A percentile compares a stretch with the other conserved stretches of the same genome.
These are phyloP conservation scores for Torulaspora indica DNA, from an alignment of 805 yeast genomes.

Conservation along the genomic window DNA sequence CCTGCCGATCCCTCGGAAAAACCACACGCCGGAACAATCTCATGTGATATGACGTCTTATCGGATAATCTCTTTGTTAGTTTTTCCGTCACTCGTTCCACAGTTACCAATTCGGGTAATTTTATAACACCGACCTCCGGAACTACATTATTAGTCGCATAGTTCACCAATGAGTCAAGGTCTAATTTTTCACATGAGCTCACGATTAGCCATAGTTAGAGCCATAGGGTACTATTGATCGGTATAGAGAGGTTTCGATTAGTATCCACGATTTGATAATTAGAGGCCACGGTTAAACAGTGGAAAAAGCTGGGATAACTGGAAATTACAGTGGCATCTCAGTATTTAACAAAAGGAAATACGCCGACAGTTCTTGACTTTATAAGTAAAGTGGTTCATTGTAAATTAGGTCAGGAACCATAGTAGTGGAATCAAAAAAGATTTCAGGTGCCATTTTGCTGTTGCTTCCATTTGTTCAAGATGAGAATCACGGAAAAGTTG, in stretches of 20 bases:
- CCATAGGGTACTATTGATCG: background rate
- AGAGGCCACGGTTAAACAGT: no score
- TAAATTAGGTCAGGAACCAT: no score
- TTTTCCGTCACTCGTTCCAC: background rate
- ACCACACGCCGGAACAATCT: background rate
- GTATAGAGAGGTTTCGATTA: background rate
- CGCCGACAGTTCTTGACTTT: no score
- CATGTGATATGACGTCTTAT: background rate
- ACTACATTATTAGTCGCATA: background rate
- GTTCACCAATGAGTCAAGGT: background rate
- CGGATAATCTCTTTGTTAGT: background rate
- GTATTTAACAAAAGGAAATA: background rate
- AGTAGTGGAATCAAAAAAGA: no score
- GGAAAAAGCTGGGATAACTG: no score
- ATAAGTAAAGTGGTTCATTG: no score
- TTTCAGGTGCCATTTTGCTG: background rate
- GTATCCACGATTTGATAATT: no score
- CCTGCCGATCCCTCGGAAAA: no score
- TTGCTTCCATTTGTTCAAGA: slow-evolving; percentile 10
- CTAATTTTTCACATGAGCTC: slow-evolving; percentile 1
- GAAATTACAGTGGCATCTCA: background rate
- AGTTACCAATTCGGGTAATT: background rate
- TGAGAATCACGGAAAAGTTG: slow-evolving; percentile 42
- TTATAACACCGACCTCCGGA: slow-evolving; percentile 1
- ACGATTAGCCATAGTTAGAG: background rate